phyloP scores from a whole-genome alignment of 768 basidiomycete species.

The Pulveroboletus ravenelii region DNA sequence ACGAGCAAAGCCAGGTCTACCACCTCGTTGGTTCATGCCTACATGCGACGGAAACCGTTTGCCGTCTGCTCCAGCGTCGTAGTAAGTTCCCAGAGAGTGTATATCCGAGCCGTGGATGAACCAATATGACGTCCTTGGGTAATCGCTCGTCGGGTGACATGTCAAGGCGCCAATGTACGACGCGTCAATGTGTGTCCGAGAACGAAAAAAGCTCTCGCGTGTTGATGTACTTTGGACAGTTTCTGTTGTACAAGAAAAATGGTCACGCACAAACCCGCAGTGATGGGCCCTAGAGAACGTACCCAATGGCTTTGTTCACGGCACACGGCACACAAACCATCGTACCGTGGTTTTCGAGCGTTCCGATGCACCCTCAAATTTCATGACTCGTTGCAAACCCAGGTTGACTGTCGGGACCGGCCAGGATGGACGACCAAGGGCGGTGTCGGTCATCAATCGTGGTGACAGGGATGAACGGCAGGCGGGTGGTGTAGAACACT shows the following conservation, averaged over 20 bases:
- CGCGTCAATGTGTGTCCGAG: conserved; percentile 34
- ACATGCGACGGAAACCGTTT: conserved; percentile 48
- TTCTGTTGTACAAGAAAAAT: conserved; percentile 32
- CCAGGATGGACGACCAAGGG: conserved; percentile 58
- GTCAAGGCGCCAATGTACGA: conserved; percentile 33
- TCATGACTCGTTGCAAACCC: conserved; percentile 42
- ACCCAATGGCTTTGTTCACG: conserved; percentile 61
- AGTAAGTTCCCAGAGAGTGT: conserved; percentile 53
- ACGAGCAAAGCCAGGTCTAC: conserved; percentile 55
- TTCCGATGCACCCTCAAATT: conserved; percentile 42
- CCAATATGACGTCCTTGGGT: conserved; percentile 43
- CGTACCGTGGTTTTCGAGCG: conserved; percentile 28
- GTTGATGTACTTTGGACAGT: conserved; percentile 69
- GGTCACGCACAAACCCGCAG: not conserved
- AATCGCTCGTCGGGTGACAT: conserved; percentile 39
- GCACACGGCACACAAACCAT: conserved; percentile 32
- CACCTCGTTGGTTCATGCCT: conserved; percentile 66
- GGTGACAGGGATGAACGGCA: conserved; percentile 55
- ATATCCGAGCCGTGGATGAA: conserved; percentile 52
- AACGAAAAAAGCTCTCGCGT: conserved; percentile 47
- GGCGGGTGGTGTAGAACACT: conserved; percentile 42
- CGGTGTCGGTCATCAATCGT: conserved; percentile 46
- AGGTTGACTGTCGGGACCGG: conserved; percentile 39
- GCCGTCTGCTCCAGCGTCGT: conserved; percentile 37
- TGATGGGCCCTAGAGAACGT: conserved; percentile 16